Evolutionary conservation across 345 rosid species (phyloP).

Genomic region (Pistacia integerrima): DNA sequence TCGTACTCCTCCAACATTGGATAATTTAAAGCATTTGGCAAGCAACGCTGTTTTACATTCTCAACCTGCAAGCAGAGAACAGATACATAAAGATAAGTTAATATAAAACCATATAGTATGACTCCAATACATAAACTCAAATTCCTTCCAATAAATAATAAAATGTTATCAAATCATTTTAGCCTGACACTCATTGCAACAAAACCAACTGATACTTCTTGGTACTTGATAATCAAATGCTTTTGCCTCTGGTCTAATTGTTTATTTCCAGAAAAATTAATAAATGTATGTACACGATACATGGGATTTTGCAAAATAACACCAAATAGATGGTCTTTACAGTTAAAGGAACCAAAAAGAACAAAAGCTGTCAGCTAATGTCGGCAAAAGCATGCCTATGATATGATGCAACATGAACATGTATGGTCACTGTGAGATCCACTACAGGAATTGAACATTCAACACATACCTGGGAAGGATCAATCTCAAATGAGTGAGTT

Average conservation of each 20-base stretch:
- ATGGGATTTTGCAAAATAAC: neutral
- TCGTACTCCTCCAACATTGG: conserved; percentile 99
- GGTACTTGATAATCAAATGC: neutral
- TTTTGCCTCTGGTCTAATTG: neutral
- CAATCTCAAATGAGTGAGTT: conserved; percentile 88
- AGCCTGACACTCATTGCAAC: neutral
- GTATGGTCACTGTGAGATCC: neutral
- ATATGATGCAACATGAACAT: neutral
- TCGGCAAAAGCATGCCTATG: neutral
- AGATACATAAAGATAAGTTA: neutral
- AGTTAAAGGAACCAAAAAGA: neutral
- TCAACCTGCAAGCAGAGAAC: conserved; percentile 67
- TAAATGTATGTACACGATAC: neutral
- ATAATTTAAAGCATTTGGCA: conserved; percentile 96
- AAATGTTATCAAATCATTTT: neutral
- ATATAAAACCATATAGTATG: neutral
- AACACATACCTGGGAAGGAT: conserved; percentile 75
- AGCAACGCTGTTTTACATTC: conserved; percentile 94
- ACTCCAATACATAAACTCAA: neutral
- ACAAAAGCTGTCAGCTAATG: neutral
- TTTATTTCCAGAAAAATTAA: neutral
- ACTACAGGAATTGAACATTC: neutral
- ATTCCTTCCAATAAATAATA: neutral
- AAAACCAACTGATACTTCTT: no score
- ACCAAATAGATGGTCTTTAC: neutral